phyloP scores from a whole-genome alignment of 1,284 basidiomycete species.

The Malassezia obtusa region DNA sequence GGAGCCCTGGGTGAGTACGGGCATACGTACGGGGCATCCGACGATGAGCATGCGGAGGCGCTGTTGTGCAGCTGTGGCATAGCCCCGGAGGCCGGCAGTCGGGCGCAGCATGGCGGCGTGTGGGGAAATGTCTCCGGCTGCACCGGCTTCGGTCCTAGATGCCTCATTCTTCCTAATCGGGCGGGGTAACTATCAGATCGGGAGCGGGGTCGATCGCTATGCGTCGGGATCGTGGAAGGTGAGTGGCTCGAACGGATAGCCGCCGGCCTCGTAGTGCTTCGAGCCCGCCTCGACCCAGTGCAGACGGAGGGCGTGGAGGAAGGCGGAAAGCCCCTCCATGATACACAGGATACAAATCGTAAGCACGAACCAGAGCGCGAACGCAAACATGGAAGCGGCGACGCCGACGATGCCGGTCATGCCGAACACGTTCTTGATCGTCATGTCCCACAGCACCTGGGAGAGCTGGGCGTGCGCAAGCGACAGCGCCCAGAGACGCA shows the following conservation, averaged over 20 bases:
- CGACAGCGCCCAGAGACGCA: slow-evolving; percentile 96
- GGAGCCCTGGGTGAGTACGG: slow-evolving; percentile 20
- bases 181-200: background rate
- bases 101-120: background rate
- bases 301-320: slow-evolving; percentile 87
- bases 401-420: slow-evolving; percentile 52
- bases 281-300: slow-evolving; percentile 98
- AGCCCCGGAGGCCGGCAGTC: background rate
- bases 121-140: background rate
- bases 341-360: slow-evolving; percentile 64
- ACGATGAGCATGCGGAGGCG: slow-evolving; percentile 42
- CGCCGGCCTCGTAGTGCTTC: slow-evolving; percentile 86
- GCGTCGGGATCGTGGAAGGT: slow-evolving; percentile 9
- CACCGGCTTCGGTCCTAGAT: too few relatives aligned
- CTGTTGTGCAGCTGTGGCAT: background rate
- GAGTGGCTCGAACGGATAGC: slow-evolving; percentile 54
- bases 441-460: slow-evolving; percentile 59
- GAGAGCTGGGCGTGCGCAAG: slow-evolving; percentile 95
- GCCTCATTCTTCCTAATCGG: too few relatives aligned
- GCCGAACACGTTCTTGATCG: slow-evolving; percentile 43
- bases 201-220: background rate
- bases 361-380: slow-evolving; percentile 67
- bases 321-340: slow-evolving; percentile 72
- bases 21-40: slow-evolving; percentile 27
- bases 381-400: slow-evolving; percentile 60